These are phyloP conservation scores for Aspergillus brasiliensis DNA, from an alignment of 2,329 filamentous ascomycete genomes.

Conservation along the genomic window DNA sequence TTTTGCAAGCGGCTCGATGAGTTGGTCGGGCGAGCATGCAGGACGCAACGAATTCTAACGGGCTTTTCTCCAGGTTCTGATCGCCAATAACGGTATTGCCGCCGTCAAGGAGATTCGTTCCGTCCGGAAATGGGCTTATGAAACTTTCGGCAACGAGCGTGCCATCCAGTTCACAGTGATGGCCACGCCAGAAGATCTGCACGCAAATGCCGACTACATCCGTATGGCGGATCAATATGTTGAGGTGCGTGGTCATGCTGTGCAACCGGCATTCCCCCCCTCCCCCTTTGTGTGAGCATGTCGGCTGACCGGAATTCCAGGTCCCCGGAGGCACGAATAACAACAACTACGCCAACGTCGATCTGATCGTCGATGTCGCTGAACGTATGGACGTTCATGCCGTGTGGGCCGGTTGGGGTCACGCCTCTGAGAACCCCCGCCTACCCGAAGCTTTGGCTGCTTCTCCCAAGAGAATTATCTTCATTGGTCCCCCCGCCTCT, in stretches of 20 bases:
- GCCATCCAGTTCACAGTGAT: slow-evolving; percentile 99
- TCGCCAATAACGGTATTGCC: slow-evolving; percentile 99
- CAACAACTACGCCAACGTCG: slow-evolving; percentile 99
- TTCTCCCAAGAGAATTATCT: slow-evolving; percentile 97
- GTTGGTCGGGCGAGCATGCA: background rate
- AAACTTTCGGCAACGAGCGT: slow-evolving; percentile 96
- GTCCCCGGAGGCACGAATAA: slow-evolving; percentile 99
- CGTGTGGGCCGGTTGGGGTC: slow-evolving; percentile 98
- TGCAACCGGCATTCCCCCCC: background rate
- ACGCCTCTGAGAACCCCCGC: slow-evolving; percentile 98
- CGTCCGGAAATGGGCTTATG: slow-evolving; percentile 99
- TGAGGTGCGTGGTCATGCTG: slow-evolving; percentile 58
- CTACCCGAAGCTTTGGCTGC: slow-evolving; percentile 93
- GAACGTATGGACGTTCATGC: slow-evolving; percentile 98
- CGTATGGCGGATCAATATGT: slow-evolving; percentile 99
- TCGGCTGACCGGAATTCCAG: slow-evolving; percentile 35
- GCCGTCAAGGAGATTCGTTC: slow-evolving; percentile 99
- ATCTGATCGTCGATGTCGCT: slow-evolving; percentile 97
- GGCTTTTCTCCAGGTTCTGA: slow-evolving; percentile 70
- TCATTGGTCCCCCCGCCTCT: slow-evolving; percentile 95
- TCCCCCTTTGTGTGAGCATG: background rate
- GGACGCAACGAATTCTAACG: background rate
- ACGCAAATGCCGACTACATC: slow-evolving; percentile 98
- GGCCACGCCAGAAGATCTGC: slow-evolving; percentile 96
- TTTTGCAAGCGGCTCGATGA: slow-evolving; percentile 17